These are phyloP conservation scores for Ganoderma lucidum DNA, from an alignment of 1,284 basidiomycete genomes.

Conservation along the genomic window DNA sequence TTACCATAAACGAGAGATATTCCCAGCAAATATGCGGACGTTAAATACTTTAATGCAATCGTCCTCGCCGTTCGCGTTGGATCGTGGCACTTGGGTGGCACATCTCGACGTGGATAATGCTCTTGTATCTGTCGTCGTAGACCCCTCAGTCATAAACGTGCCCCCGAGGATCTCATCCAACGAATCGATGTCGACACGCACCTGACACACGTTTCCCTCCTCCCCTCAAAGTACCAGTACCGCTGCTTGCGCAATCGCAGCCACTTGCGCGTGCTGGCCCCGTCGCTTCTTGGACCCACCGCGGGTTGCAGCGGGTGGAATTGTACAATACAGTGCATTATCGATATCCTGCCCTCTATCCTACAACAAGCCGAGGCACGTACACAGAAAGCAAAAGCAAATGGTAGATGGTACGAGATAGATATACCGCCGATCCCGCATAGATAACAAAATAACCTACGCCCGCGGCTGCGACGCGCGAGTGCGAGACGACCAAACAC, in stretches of 20 bases:
- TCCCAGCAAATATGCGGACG: neutral
- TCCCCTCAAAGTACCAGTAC: neutral
- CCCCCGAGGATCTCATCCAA: neutral
- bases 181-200: neutral
- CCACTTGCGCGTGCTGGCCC: too few relatives aligned
- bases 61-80: neutral
- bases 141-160: neutral
- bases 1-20: neutral
- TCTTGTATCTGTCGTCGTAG: neutral
- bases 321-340: slow-evolving; percentile 25
- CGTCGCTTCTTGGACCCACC: slow-evolving; percentile 8
- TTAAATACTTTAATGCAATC: neutral
- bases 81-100: neutral
- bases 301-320: slow-evolving; percentile 26
- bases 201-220: neutral
- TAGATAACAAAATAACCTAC: slow-evolving; percentile 8
- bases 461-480: neutral
- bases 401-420: neutral
- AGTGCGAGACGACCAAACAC: neutral
- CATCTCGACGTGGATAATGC: neutral
- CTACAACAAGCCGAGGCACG: slow-evolving; percentile 18
- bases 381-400: slow-evolving; percentile 3
- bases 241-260: too few relatives aligned
- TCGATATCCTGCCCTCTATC: slow-evolving; percentile 16
- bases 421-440: neutral